A percentile compares a stretch with the other conserved stretches of the same genome.
Evolutionary conservation across 2,329 filamentous ascomycete species (phyloP).

Genomic region (Fusarium phyllophilum): DNA sequence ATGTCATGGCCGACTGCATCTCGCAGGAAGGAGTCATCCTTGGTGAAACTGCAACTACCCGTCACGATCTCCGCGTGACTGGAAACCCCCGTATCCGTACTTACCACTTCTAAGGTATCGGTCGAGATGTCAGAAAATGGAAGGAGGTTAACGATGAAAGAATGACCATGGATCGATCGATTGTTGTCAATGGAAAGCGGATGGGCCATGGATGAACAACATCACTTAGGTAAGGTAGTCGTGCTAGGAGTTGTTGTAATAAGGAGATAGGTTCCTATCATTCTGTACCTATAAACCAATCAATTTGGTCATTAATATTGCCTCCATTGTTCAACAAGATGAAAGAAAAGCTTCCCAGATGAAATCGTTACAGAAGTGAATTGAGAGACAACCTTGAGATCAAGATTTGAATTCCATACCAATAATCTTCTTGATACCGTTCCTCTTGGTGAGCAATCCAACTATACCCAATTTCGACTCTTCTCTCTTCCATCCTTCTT

Average conservation of each 20-base stretch:
- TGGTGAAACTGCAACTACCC: constrained; percentile 30
- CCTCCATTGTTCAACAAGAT: background rate
- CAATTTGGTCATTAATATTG: background rate
- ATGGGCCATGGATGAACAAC: background rate
- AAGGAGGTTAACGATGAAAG: background rate
- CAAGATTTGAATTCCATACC: constrained; percentile 15
- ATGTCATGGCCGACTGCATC: constrained; percentile 24
- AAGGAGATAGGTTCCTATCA: background rate
- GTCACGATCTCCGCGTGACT: constrained; percentile 14
- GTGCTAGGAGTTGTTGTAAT: no score
- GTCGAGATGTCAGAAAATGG: background rate
- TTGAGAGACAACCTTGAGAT: background rate
- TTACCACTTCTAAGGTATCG: background rate
- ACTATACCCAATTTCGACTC: constrained; percentile 24
- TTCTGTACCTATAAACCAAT: background rate
- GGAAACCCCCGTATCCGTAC: background rate
- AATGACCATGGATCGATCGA: background rate
- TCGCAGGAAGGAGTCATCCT: constrained; percentile 17
- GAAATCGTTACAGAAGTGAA: background rate
- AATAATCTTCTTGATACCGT: constrained; percentile 21
- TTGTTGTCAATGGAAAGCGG: background rate
- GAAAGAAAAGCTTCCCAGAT: background rate
- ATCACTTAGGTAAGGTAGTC: background rate
- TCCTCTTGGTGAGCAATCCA: constrained; percentile 8
- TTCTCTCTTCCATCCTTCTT: constrained; percentile 31